Evolutionary conservation across 352 stramenopile species (phyloP).

Genomic region (Globisporangium acanthophoron): DNA sequence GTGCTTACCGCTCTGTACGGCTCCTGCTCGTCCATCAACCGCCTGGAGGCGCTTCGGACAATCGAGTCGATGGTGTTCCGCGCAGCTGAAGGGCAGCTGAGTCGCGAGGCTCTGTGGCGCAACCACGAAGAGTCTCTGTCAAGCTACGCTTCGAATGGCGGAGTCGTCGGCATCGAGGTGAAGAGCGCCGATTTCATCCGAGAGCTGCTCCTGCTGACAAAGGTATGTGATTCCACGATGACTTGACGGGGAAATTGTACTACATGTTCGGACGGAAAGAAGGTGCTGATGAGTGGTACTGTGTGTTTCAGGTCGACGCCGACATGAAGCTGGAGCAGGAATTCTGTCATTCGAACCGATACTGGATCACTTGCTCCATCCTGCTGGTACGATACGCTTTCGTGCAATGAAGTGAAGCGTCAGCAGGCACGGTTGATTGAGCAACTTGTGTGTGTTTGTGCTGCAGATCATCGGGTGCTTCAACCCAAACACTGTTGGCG

Average conservation of each 20-base stretch:
- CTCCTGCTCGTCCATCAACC: slow-evolving; percentile 52
- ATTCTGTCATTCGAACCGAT: slow-evolving; percentile 74
- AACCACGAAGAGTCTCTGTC: slow-evolving; percentile 45
- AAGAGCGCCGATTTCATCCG: slow-evolving; percentile 47
- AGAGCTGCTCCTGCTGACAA: slow-evolving; percentile 51
- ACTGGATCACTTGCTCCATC: slow-evolving; percentile 83
- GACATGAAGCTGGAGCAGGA: slow-evolving; percentile 64
- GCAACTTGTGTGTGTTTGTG: not conserved
- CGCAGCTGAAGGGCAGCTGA: slow-evolving; percentile 68
- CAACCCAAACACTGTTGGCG: slow-evolving; percentile 71
- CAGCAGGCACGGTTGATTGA: not conserved
- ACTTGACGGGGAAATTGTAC: not conserved
- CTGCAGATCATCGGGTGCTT: slow-evolving; percentile 51
- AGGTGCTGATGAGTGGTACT: not conserved
- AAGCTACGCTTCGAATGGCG: slow-evolving; percentile 49
- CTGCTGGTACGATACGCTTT: slow-evolving; percentile 44
- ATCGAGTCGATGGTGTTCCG: slow-evolving; percentile 77
- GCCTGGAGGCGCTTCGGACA: slow-evolving; percentile 64
- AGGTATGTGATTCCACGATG: slow-evolving; percentile 25
- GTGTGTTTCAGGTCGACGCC: slow-evolving; percentile 32
- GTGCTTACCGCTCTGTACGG: slow-evolving; percentile 54
- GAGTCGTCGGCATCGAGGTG: slow-evolving; percentile 67
- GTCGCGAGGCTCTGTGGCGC: slow-evolving; percentile 67
- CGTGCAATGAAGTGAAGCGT: not conserved
- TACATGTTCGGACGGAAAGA: slow-evolving; percentile 1